Conservation (phyloP, 2,329 filamentous ascomycete species). For the Trichoderma asperellum region DNA sequence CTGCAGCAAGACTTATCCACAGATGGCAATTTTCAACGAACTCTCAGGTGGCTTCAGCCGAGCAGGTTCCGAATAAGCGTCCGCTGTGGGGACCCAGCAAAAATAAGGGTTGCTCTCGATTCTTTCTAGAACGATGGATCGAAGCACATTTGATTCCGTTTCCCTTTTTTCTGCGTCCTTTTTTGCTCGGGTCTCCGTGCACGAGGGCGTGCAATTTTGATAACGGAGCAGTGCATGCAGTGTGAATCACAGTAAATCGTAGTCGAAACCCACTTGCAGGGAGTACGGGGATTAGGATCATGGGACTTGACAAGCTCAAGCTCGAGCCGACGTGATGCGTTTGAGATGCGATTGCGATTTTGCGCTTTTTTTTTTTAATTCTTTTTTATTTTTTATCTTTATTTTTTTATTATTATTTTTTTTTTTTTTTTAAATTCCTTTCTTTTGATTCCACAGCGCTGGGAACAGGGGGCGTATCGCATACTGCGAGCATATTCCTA, state of each 20-base stretch:
- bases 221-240: not conserved
- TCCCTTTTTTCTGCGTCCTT: conserved; percentile 1
- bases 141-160: conserved; percentile 1
- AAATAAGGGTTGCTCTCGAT: not conserved
- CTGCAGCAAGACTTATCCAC: not conserved
- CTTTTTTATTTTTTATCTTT: not conserved
- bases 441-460: conserved; percentile 2
- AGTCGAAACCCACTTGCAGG: not conserved
- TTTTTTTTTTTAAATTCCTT: not conserved
- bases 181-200: conserved; percentile 10
- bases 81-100: conserved; percentile 10
- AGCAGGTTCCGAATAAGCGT: conserved; percentile 21
- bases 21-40: conserved; percentile 3
- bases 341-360: not conserved
- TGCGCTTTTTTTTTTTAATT: not conserved
- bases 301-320: not conserved
- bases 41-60: not conserved
- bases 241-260: not conserved
- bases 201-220: not conserved
- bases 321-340: not conserved
- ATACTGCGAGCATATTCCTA: not conserved
- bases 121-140: conserved; percentile 23
- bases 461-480: not conserved
- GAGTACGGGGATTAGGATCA: conserved; percentile 12
- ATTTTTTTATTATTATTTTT: not conserved